These are phyloP conservation scores for Dovyalis caffra DNA, from an alignment of 345 rosid species.

Conservation along the genomic window DNA sequence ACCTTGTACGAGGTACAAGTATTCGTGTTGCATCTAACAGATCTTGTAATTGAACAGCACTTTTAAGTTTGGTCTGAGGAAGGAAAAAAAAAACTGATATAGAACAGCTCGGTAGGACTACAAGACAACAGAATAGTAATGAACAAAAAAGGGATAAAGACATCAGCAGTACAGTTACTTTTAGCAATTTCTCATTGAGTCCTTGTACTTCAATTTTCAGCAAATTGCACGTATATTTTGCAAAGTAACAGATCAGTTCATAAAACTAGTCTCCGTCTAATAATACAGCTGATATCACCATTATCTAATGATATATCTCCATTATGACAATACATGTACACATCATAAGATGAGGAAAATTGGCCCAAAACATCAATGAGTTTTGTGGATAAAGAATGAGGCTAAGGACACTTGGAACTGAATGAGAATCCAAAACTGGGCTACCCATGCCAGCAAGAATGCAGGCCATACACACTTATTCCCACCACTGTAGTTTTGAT, in stretches of 20 bases:
- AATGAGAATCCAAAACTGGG: background rate
- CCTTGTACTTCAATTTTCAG: background rate
- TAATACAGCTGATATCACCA: background rate
- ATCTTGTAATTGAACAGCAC: slow-evolving; percentile 96
- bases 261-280: background rate
- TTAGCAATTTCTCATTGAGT: background rate
- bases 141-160: background rate
- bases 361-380: background rate
- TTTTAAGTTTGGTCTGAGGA: slow-evolving; percentile 94
- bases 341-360: background rate
- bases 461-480: background rate
- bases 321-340: background rate
- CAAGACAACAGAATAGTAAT: slow-evolving; percentile 3
- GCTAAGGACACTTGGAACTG: background rate
- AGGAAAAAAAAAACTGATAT: background rate
- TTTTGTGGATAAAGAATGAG: background rate
- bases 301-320: background rate
- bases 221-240: background rate
- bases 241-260: background rate
- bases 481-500: background rate
- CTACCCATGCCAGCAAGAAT: background rate
- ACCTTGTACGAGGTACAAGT: slow-evolving; percentile 95
- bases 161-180: background rate
- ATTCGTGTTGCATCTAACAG: slow-evolving; percentile 95
- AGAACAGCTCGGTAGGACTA: slow-evolving; percentile 1